phyloP scores from a whole-genome alignment of 108 stramenopile genomes.

The Nitzschia palea region DNA sequence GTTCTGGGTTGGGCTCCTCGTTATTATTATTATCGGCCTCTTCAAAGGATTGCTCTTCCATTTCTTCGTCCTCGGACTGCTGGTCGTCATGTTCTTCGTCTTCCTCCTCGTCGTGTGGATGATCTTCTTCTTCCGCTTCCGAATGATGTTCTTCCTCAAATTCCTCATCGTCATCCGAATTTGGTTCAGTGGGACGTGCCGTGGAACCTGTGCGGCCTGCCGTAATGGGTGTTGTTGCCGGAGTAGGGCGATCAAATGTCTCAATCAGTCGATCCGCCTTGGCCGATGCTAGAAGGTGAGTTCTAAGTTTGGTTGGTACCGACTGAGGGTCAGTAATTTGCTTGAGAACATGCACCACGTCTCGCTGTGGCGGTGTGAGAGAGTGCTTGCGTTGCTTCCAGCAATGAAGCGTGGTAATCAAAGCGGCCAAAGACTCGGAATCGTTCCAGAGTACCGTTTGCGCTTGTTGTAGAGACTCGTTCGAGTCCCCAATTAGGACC shows the following conservation, averaged over 20 bases:
- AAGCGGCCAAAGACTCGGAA: slow-evolving; percentile 21
- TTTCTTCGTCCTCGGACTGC: slow-evolving; percentile 13
- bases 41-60: background rate
- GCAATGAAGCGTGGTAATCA: slow-evolving; percentile 33
- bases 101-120: slow-evolving; percentile 20
- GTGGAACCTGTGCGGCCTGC: background rate
- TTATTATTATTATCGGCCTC: background rate
- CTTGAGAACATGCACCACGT: slow-evolving; percentile 9
- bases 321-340: slow-evolving; percentile 34
- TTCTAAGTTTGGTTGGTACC: slow-evolving; percentile 9
- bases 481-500: slow-evolving; percentile 2
- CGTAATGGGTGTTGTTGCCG: background rate
- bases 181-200: too few species aligned
- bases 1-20: background rate
- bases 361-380: background rate
- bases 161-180: slow-evolving; percentile 11
- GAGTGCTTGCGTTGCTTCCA: slow-evolving; percentile 2
- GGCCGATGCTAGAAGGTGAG: slow-evolving; percentile 1
- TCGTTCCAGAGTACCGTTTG: slow-evolving; percentile 15
- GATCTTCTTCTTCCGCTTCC: slow-evolving; percentile 6
- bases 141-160: slow-evolving; percentile 11
- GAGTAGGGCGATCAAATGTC: background rate
- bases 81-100: slow-evolving; percentile 16
- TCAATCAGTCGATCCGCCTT: background rate
- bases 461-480: background rate